Percentiles rank a stretch among this genome's conserved stretches.
These are phyloP conservation scores for Barnettozyma siamensis DNA, from an alignment of 805 yeast species.

Conservation along the genomic window DNA sequence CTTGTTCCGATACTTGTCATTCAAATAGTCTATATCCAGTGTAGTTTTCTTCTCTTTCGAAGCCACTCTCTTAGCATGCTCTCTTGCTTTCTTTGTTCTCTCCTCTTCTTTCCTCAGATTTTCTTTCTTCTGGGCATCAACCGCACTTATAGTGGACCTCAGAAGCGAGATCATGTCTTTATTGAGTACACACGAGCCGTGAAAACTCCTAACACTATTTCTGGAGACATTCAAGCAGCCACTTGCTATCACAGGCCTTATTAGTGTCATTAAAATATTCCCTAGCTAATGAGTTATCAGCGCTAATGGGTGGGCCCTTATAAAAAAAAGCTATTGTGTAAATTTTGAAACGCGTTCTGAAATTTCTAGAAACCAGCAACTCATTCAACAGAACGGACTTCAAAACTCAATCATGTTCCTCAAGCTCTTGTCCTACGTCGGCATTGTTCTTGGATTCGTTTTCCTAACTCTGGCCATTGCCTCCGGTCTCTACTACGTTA, in stretches of 20 bases:
- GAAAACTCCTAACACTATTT: not conserved
- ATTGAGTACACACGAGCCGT: not conserved
- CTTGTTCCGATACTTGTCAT: conserved; percentile 14
- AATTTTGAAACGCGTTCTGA: too few species aligned
- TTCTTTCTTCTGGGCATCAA: conserved; percentile 3
- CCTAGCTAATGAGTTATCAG: too few species aligned
- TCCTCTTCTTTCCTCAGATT: not conserved
- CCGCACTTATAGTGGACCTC: conserved; percentile 4
- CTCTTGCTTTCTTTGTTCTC: not conserved
- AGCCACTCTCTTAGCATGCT: conserved; percentile 1
- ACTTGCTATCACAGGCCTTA: not conserved
- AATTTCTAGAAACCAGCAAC: too few species aligned
- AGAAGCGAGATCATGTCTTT: conserved; percentile 5
- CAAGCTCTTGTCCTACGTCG: conserved; percentile 51
- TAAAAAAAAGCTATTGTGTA: too few species aligned
- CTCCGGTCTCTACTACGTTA: conserved; percentile 83
- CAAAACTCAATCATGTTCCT: conserved; percentile 42
- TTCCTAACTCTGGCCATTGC: conserved; percentile 68
- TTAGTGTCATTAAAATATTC: too few species aligned
- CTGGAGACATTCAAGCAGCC: not conserved
- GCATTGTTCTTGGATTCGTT: conserved; percentile 55
- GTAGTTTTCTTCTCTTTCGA: not conserved
- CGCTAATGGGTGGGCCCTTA: too few species aligned
- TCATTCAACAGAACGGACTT: not conserved
- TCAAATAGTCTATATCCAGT: conserved; percentile 9